phyloP scores from a whole-genome alignment of 2,329 filamentous ascomycete species.

The Chaetomium globosum region DNA sequence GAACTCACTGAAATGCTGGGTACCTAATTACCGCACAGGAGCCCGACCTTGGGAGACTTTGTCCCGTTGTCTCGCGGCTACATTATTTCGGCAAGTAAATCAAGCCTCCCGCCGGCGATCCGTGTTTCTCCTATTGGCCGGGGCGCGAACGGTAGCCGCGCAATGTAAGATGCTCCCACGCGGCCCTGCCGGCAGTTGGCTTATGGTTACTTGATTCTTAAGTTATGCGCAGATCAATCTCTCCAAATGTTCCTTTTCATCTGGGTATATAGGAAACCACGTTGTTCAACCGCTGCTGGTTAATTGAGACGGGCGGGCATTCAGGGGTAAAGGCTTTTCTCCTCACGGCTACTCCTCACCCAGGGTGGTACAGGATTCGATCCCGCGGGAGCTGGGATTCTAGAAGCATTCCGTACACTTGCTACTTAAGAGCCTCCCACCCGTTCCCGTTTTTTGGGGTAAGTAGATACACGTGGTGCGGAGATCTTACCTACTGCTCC shows the following conservation, averaged over 20 bases:
- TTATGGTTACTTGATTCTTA: neutral
- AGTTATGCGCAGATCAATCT: constrained; percentile 6
- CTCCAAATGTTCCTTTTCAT: constrained; percentile 12
- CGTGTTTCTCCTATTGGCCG: neutral
- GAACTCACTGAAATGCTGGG: neutral
- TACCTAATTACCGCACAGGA: neutral
- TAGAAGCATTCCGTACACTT: constrained; percentile 14
- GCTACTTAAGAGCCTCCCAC: constrained; percentile 15
- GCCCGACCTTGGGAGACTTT: neutral
- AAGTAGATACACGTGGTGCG: neutral
- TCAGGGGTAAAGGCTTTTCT: constrained; percentile 21
- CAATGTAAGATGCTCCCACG: neutral
- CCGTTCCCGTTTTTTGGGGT: neutral
- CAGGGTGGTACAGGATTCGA: neutral
- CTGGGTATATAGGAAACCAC: constrained; percentile 19
- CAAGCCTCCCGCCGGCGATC: neutral
- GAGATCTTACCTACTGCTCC: neutral
- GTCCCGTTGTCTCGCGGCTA: neutral
- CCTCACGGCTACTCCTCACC: constrained; percentile 22
- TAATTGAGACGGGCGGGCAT: neutral
- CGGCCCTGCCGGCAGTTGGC: constrained; percentile 15
- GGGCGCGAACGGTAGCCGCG: neutral
- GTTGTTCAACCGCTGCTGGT: constrained; percentile 1
- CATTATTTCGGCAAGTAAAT: neutral
- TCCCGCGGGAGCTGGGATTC: constrained; percentile 1